phyloP scores from a whole-genome alignment of 495 filamentous ascomycete species.

The Aspergillus taichungensis region DNA sequence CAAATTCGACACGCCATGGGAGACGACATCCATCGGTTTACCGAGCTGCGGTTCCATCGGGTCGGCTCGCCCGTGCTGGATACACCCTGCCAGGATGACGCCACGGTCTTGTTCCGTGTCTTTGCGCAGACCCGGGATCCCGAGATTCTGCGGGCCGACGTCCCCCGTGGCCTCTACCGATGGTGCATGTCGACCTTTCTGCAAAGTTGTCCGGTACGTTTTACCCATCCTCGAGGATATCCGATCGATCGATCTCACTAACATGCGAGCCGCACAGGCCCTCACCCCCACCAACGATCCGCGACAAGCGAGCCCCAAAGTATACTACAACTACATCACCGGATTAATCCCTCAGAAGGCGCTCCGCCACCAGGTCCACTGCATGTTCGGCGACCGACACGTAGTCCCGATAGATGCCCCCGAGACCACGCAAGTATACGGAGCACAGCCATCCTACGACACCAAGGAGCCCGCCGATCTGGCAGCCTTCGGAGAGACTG shows the following conservation, averaged over 20 bases:
- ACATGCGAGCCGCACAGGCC: too few species aligned
- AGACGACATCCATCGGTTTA: background rate
- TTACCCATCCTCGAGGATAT: too few species aligned
- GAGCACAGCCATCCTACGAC: constrained; percentile 16
- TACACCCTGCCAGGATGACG: constrained; percentile 3
- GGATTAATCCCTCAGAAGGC: constrained; percentile 7
- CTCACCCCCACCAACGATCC: background rate
- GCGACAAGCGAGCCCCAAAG: constrained; percentile 6
- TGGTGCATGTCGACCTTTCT: too few species aligned
- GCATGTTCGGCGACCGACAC: background rate
- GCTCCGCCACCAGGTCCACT: background rate
- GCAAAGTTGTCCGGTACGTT: too few species aligned
- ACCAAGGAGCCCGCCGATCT: constrained; percentile 7
- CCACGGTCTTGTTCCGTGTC: constrained; percentile 11
- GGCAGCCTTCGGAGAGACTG: constrained; percentile 17
- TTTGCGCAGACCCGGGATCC: constrained; percentile 11
- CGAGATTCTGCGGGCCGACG: too few species aligned
- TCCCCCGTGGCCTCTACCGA: too few species aligned
- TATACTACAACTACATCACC: constrained; percentile 13
- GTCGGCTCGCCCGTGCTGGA: constrained; percentile 5
- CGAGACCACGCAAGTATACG: constrained; percentile 6
- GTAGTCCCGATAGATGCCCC: constrained; percentile 8
- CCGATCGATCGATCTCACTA: too few species aligned
- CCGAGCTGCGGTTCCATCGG: constrained; percentile 3
- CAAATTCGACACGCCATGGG: constrained; percentile 14